These are phyloP conservation scores for Camellia sinensis DNA, from an alignment of 148 eudicot genomes.

Conservation along the genomic window DNA sequence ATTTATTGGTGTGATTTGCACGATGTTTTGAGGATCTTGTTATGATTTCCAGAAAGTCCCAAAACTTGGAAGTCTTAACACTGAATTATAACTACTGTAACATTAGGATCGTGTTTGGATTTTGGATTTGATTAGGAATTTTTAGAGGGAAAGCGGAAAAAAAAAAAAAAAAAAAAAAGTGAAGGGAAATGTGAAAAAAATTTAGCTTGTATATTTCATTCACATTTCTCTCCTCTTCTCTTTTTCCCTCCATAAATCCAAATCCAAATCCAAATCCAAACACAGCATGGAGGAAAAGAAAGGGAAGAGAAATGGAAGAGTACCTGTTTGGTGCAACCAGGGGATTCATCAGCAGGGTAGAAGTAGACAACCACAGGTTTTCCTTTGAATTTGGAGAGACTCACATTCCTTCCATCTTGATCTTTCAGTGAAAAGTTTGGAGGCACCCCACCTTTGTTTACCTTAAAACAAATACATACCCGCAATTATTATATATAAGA, in stretches of 20 bases:
- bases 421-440: slow-evolving; percentile 83
- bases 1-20: neutral
- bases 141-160: no score
- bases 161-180: no score
- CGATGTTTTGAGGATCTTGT: neutral
- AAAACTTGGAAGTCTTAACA: neutral
- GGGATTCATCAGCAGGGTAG: slow-evolving; percentile 99
- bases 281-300: no score
- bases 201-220: no score
- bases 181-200: no score
- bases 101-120: neutral
- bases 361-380: slow-evolving; percentile 92
- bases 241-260: no score
- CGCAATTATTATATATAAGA: neutral
- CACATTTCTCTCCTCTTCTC: no score
- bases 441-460: slow-evolving; percentile 63
- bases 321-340: slow-evolving; percentile 99
- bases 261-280: no score
- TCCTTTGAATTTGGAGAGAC: slow-evolving; percentile 82
- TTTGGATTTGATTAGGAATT: no score
- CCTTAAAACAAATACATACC: slow-evolving; percentile 32
- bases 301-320: no score
- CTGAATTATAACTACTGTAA: neutral
- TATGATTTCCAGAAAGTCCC: neutral
- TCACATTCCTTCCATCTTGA: slow-evolving; percentile 85